A percentile compares a stretch with the other conserved stretches of the same genome.
phyloP scores from a whole-genome alignment of 345 rosid genomes.

The Lenwebbia sp. region DNA sequence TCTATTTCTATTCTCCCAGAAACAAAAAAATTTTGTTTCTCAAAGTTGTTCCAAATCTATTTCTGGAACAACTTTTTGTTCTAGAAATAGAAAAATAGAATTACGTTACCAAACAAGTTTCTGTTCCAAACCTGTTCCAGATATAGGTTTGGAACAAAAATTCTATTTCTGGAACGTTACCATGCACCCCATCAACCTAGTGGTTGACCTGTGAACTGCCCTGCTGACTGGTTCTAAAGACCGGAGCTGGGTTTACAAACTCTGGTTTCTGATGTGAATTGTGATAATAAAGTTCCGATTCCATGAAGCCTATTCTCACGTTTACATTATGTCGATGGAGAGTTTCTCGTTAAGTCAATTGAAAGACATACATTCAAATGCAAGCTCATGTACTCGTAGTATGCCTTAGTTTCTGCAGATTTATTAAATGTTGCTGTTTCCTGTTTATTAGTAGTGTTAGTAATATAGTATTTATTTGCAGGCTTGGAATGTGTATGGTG shows the following conservation, averaged over 20 bases:
- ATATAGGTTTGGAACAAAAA: too few species aligned
- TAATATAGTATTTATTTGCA: slow-evolving; percentile 2
- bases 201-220: background rate
- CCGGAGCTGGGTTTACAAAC: background rate
- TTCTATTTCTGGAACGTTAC: too few species aligned
- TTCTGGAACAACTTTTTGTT: too few species aligned
- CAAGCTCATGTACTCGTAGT: background rate
- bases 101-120: too few species aligned
- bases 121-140: too few species aligned
- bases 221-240: background rate
- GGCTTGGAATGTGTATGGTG: slow-evolving; percentile 99
- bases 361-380: background rate
- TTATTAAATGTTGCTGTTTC: background rate
- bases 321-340: background rate
- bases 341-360: background rate
- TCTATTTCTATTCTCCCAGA: too few species aligned
- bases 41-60: too few species aligned
- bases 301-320: background rate
- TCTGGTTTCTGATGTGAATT: background rate
- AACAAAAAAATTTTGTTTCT: too few species aligned
- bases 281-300: background rate
- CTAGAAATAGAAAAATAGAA: too few species aligned
- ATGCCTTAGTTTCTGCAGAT: background rate
- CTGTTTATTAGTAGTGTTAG: background rate
- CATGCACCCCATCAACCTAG: too few species aligned